phyloP scores from a whole-genome alignment of 805 yeast species.

The Ogataea chonburiensis region DNA sequence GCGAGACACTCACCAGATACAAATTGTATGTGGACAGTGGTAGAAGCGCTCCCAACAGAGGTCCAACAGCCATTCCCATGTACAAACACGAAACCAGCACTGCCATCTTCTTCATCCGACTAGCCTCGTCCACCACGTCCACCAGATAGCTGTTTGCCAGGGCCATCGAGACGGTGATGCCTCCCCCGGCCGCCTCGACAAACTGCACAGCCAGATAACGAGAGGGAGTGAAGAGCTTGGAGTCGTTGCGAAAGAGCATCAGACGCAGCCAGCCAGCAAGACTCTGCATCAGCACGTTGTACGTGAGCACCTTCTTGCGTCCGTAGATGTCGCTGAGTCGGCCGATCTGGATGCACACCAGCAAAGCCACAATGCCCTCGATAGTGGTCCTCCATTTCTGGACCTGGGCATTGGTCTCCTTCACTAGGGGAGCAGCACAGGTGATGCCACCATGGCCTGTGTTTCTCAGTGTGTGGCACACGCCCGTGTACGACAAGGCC shows the following conservation, averaged over 20 bases:
- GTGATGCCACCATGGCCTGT: constrained; percentile 6
- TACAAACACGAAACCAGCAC: constrained; percentile 57
- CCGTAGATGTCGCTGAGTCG: constrained; percentile 65
- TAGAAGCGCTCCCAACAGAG: constrained; percentile 51
- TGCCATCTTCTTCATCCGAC: constrained; percentile 60
- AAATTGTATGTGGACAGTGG: constrained; percentile 34
- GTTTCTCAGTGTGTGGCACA: constrained; percentile 33
- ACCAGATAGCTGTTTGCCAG: constrained; percentile 67
- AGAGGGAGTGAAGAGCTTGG: constrained; percentile 31
- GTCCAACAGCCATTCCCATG: constrained; percentile 64
- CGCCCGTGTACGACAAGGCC: constrained; percentile 38
- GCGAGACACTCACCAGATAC: constrained; percentile 18
- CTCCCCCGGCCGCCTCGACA: constrained; percentile 60
- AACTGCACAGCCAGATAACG: constrained; percentile 44
- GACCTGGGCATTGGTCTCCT: constrained; percentile 45
- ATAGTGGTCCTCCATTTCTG: constrained; percentile 44
- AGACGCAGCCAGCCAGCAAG: constrained; percentile 16
- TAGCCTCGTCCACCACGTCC: constrained; percentile 65
- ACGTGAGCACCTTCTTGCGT: constrained; percentile 48
- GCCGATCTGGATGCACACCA: constrained; percentile 63
- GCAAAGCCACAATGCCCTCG: constrained; percentile 44
- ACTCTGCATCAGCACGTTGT: constrained; percentile 20
- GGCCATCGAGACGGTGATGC: constrained; percentile 52
- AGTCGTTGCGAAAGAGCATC: constrained; percentile 25
- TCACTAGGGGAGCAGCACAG: constrained; percentile 43